phyloP scores from a whole-genome alignment of 2,329 filamentous ascomycete species.

The Erysiphe pulchra region DNA sequence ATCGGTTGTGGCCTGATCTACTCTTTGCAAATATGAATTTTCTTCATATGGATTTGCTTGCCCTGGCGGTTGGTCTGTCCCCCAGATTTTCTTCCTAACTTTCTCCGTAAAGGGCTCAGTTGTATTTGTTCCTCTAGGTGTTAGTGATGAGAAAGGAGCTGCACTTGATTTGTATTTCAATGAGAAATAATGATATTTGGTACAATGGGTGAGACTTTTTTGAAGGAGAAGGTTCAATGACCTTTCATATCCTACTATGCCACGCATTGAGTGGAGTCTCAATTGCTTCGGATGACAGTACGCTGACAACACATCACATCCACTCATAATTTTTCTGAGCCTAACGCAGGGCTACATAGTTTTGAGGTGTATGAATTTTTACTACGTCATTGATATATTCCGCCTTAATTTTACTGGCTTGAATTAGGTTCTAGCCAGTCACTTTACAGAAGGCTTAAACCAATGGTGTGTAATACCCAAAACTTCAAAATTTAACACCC shows the following conservation, averaged over 20 bases:
- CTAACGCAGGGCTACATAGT: no score
- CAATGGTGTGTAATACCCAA: no score
- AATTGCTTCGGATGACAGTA: no score
- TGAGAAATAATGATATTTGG: slow-evolving; percentile 7
- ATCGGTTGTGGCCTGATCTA: slow-evolving; percentile 3
- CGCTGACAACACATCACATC: no score
- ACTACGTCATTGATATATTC: no score
- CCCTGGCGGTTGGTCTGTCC: slow-evolving; percentile 22
- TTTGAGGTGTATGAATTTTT: no score
- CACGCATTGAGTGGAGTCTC: slow-evolving; percentile 7
- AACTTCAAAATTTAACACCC: no score
- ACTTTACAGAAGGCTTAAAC: no score
- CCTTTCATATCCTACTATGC: slow-evolving; percentile 11
- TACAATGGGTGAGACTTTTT: not conserved
- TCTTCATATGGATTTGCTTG: slow-evolving; percentile 21
- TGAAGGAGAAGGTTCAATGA: slow-evolving; percentile 10
- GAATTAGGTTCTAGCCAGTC: no score
- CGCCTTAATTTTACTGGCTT: no score
- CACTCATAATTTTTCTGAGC: no score
- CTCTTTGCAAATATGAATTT: slow-evolving; percentile 9
- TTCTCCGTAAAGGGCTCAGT: slow-evolving; percentile 17
- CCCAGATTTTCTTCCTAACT: slow-evolving; percentile 22
- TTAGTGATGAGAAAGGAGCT: slow-evolving; percentile 11
- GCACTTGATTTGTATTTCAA: slow-evolving; percentile 8
- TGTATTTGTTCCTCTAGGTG: slow-evolving; percentile 4